These are phyloP conservation scores for Yamadazyma siamensis DNA, from an alignment of 1,139 yeast species.

Conservation along the genomic window DNA sequence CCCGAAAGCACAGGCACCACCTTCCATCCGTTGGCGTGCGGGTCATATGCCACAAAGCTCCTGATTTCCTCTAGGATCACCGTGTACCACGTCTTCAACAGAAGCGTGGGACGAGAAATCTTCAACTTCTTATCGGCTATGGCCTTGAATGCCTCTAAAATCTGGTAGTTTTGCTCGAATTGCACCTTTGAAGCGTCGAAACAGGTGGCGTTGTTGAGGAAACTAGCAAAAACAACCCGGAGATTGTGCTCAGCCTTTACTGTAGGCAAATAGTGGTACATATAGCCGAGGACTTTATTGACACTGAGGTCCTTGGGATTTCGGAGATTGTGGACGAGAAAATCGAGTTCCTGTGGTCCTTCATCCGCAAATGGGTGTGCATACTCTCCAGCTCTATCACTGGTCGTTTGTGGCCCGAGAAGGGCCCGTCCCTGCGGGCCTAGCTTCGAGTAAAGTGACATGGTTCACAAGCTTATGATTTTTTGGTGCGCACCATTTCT, in stretches of 20 bases:
- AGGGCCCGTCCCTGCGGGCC: slow-evolving; percentile 23
- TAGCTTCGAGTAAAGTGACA: slow-evolving; percentile 19
- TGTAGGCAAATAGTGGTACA: slow-evolving; percentile 60
- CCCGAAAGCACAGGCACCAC: slow-evolving; percentile 58
- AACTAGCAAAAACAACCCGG: slow-evolving; percentile 45
- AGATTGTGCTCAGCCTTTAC: slow-evolving; percentile 59
- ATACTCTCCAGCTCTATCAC: slow-evolving; percentile 2
- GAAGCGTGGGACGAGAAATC: slow-evolving; percentile 61
- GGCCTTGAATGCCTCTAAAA: slow-evolving; percentile 49
- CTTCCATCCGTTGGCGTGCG: slow-evolving; percentile 47
- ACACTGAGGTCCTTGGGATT: slow-evolving; percentile 16
- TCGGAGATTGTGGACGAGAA: slow-evolving; percentile 26
- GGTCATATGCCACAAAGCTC: slow-evolving; percentile 30
- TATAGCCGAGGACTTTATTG: slow-evolving; percentile 44
- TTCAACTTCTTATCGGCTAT: slow-evolving; percentile 50
- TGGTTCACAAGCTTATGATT: slow-evolving; percentile 6
- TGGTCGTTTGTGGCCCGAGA: neutral
- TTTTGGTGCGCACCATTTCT: slow-evolving; percentile 4
- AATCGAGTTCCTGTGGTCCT: slow-evolving; percentile 48
- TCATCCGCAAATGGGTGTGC: slow-evolving; percentile 1
- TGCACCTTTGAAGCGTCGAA: slow-evolving; percentile 37
- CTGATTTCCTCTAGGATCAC: slow-evolving; percentile 36
- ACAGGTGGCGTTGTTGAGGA: slow-evolving; percentile 46
- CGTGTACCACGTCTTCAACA: slow-evolving; percentile 49
- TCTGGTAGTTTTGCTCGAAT: slow-evolving; percentile 32